These are phyloP conservation scores for Fusarium subglutinans DNA, from an alignment of 2,329 filamentous ascomycete species.

Conservation along the genomic window DNA sequence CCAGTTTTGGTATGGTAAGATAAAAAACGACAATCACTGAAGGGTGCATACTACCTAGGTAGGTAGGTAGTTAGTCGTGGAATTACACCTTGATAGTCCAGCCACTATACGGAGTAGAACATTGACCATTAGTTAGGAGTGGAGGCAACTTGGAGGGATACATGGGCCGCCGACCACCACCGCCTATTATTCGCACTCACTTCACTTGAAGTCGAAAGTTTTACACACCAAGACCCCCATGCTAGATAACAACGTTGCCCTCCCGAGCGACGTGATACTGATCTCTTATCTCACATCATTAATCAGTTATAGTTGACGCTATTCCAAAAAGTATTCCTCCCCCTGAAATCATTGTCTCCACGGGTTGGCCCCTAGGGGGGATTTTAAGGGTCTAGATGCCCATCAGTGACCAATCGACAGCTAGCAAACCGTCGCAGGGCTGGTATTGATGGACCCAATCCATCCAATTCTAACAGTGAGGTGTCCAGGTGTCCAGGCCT, in stretches of 20 bases:
- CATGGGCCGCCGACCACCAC: not conserved
- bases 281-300: not conserved
- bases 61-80: not conserved
- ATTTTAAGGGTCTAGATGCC: slow-evolving; percentile 31
- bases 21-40: not conserved
- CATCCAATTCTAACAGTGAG: slow-evolving; percentile 10
- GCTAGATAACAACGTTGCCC: not conserved
- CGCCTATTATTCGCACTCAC: not conserved
- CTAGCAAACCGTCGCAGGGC: slow-evolving; percentile 36
- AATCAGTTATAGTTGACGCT: not conserved
- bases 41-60: not conserved
- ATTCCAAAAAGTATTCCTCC: not conserved
- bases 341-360: slow-evolving; percentile 22
- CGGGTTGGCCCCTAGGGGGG: slow-evolving; percentile 4
- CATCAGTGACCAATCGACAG: slow-evolving; percentile 40
- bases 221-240: not conserved
- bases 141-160: not conserved
- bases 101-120: not conserved
- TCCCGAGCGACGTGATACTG: not conserved
- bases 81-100: slow-evolving; percentile 4
- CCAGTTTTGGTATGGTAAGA: not conserved
- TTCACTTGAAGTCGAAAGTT: not conserved
- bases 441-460: slow-evolving; percentile 18
- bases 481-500: not conserved
- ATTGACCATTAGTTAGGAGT: not conserved